These are phyloP conservation scores for Lachnellula subtilissima DNA, from an alignment of 2,329 filamentous ascomycete genomes.

Conservation along the genomic window DNA sequence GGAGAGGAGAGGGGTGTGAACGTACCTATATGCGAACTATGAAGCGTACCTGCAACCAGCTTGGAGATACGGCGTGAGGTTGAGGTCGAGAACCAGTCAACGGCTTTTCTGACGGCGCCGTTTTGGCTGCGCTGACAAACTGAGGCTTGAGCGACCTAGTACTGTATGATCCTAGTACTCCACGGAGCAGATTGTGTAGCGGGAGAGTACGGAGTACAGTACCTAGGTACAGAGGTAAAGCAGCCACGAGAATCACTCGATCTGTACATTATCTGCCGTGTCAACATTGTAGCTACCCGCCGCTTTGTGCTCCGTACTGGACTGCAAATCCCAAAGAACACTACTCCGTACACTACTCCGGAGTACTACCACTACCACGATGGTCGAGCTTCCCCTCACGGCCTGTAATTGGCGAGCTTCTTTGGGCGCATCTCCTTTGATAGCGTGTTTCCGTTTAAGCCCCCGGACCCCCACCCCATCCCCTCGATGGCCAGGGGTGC, in stretches of 20 bases:
- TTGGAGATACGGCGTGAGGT: background rate
- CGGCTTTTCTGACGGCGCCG: background rate
- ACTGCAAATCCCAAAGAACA: background rate
- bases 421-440: background rate
- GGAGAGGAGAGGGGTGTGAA: background rate
- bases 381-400: background rate
- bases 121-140: background rate
- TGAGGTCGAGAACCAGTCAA: background rate
- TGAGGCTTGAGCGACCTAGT: background rate
- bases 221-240: background rate
- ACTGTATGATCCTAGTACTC: background rate
- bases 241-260: background rate
- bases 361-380: background rate
- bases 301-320: background rate
- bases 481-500: background rate
- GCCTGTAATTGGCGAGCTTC: background rate
- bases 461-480: background rate
- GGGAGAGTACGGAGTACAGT: too few relatives aligned
- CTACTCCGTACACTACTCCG: background rate
- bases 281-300: background rate
- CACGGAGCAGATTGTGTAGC: too few relatives aligned
- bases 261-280: background rate
- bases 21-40: too few relatives aligned
- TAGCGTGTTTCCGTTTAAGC: constrained; percentile 20
- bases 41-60: too few relatives aligned